Percentiles rank a stretch among this genome's conserved stretches.
Evolutionary conservation across 345 rosid species (phyloP).

Genomic region (Linum usitatissimum): DNA sequence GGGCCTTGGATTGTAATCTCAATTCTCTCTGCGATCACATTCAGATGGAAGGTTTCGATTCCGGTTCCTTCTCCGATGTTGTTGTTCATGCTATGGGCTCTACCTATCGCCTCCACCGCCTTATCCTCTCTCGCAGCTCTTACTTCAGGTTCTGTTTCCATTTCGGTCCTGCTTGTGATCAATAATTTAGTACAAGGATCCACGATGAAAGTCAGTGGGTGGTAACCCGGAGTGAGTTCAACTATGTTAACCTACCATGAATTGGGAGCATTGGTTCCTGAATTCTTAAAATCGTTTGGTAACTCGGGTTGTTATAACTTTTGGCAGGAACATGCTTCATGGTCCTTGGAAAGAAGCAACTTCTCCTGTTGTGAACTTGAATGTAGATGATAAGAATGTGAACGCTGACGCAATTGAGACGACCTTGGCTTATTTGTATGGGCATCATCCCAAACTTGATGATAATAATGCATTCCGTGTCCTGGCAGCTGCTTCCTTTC

Average conservation of each 20-base stretch:
- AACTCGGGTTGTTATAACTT: background rate
- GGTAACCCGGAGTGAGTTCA: background rate
- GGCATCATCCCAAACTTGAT: slow-evolving; percentile 81
- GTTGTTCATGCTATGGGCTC: slow-evolving; percentile 79
- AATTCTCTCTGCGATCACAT: slow-evolving; percentile 87
- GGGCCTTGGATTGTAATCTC: slow-evolving; percentile 73
- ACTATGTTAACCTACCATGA: too few species aligned
- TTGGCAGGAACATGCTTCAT: slow-evolving; percentile 73
- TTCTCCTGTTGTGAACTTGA: slow-evolving; percentile 57
- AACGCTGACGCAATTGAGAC: slow-evolving; percentile 69
- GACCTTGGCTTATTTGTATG: slow-evolving; percentile 82
- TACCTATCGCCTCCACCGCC: slow-evolving; percentile 81
- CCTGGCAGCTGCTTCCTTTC: slow-evolving; percentile 94
- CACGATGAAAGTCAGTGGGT: background rate
- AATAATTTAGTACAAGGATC: background rate
- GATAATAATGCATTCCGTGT: slow-evolving; percentile 84
- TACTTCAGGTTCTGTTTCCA: slow-evolving; percentile 58
- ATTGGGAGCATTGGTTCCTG: background rate
- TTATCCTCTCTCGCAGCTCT: slow-evolving; percentile 84
- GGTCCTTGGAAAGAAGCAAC: slow-evolving; percentile 97
- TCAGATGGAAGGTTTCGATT: slow-evolving; percentile 70
- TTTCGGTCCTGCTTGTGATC: background rate
- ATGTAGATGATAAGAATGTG: slow-evolving; percentile 88
- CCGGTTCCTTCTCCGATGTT: slow-evolving; percentile 84
- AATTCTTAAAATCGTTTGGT: background rate